A percentile compares a stretch with the other conserved stretches of the same genome.
Conservation (phyloP, 306 rosid species). For the cucumber (Cucumis sativus) region DNA sequence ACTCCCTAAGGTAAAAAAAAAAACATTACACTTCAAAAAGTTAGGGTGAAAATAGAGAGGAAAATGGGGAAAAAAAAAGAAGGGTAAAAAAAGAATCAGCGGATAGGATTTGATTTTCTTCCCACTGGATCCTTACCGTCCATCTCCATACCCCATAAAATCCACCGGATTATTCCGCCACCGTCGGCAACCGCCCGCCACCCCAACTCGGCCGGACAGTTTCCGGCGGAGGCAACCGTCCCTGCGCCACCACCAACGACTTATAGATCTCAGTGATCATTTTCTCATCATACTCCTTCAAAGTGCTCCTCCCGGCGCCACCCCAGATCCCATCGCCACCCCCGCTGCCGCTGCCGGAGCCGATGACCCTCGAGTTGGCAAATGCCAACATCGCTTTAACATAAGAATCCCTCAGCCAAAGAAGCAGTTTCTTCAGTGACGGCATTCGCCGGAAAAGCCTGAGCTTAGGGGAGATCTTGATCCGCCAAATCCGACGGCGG, state of each 20-base stretch:
- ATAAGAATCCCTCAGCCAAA: constrained; percentile 73
- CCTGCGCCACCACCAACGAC: constrained; percentile 34
- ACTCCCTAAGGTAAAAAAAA: not conserved
- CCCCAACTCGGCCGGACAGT: constrained; percentile 7
- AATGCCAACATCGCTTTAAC: constrained; percentile 55
- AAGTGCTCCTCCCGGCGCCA: constrained; percentile 16
- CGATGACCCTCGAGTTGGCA: constrained; percentile 43
- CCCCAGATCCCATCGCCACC: not conserved
- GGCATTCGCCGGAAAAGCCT: constrained; percentile 19
- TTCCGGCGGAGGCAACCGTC: constrained; percentile 23
- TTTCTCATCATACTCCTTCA: constrained; percentile 72
- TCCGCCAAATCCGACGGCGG: constrained; percentile 30
- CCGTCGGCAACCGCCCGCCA: constrained; percentile 15
- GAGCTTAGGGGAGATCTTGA: constrained; percentile 42
- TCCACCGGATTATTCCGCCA: constrained; percentile 4
- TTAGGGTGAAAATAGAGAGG: not conserved
- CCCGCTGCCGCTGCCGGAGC: constrained; percentile 21
- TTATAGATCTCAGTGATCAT: constrained; percentile 56
- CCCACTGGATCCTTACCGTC: not conserved
- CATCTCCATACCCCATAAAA: not conserved
- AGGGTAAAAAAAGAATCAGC: not conserved
- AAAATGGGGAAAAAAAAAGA: not conserved
- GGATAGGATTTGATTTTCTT: not conserved
- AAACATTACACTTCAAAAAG: not conserved
- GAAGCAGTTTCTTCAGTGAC: constrained; percentile 42